Conservation (phyloP, 2,329 filamentous ascomycete genomes). For the Aspergillus costaricaensis region DNA sequence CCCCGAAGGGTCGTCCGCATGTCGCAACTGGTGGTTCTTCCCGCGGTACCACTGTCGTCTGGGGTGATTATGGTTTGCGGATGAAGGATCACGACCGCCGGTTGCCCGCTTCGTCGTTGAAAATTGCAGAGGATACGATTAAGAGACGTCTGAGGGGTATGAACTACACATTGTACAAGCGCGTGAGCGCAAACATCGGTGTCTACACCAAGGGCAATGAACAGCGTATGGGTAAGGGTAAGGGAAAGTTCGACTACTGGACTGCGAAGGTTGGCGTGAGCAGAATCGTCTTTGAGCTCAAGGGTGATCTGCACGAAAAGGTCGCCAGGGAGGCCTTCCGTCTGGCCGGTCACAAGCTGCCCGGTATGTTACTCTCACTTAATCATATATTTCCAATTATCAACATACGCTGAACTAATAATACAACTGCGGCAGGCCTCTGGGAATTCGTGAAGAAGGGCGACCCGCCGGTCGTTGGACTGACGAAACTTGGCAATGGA, state of each 20-base stretch:
- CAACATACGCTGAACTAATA: conserved; percentile 20
- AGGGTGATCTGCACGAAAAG: conserved; percentile 91
- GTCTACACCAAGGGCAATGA: conserved; percentile 97
- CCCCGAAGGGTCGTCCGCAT: conserved; percentile 80
- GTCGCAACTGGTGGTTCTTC: conserved; percentile 87
- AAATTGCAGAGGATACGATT: conserved; percentile 91
- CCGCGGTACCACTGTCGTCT: conserved; percentile 91
- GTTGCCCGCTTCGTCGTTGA: conserved; percentile 82
- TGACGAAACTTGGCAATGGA: conserved; percentile 82
- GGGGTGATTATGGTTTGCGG: conserved; percentile 92
- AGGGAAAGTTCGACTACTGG: conserved; percentile 97
- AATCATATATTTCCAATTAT: conserved; percentile 6
- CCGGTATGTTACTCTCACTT: conserved; percentile 60
- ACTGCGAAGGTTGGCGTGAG: conserved; percentile 85
- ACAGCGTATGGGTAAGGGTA: conserved; percentile 98
- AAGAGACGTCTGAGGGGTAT: conserved; percentile 83
- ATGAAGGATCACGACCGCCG: conserved; percentile 92
- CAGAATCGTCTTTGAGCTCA: conserved; percentile 89
- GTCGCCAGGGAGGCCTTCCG: conserved; percentile 91
- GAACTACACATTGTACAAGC: conserved; percentile 89
- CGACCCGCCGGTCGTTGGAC: conserved; percentile 83
- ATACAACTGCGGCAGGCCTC: conserved; percentile 37
- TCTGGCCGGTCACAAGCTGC: conserved; percentile 90
- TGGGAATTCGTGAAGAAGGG: conserved; percentile 96
- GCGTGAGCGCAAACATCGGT: conserved; percentile 87